Conservation (phyloP, 2,329 filamentous ascomycete genomes). For the Trichophyton rubrum region DNA sequence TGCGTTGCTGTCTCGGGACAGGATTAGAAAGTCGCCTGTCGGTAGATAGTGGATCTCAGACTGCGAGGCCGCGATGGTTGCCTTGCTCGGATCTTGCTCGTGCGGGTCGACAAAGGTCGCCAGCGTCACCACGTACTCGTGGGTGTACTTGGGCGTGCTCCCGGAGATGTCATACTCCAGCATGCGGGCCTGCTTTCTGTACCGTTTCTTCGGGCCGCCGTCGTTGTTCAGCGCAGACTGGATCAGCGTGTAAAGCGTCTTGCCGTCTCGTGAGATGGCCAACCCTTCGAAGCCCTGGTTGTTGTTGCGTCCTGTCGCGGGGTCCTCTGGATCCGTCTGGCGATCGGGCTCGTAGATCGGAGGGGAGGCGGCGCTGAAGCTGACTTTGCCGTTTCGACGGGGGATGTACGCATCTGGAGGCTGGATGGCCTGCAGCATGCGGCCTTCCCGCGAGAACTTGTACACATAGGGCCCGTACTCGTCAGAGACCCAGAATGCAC, state of each 20-base stretch:
- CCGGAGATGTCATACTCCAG: conserved; percentile 50
- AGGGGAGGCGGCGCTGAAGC: conserved; percentile 53
- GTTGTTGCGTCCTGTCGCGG: conserved; percentile 52
- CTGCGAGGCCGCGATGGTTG: conserved; percentile 48
- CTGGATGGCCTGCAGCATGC: conserved; percentile 50
- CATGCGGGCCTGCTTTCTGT: conserved; percentile 47
- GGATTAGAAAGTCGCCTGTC: conserved; percentile 44
- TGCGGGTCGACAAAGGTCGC: conserved; percentile 45
- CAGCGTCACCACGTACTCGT: conserved; percentile 55
- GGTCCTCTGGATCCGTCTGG: conserved; percentile 42
- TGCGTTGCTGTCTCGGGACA: conserved; percentile 50
- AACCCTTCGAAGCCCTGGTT: conserved; percentile 67
- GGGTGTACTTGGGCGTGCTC: conserved; percentile 35
- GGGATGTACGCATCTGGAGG: conserved; percentile 55
- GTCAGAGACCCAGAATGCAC: conserved; percentile 56
- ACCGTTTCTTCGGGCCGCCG: conserved; percentile 44
- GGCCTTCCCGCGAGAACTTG: conserved; percentile 47
- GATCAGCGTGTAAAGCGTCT: conserved; percentile 51
- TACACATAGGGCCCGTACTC: conserved; percentile 62
- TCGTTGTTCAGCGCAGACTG: conserved; percentile 54
- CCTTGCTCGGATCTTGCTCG: conserved; percentile 38
- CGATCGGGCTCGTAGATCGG: conserved; percentile 45
- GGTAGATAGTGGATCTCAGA: conserved; percentile 56
- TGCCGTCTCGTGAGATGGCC: conserved; percentile 50
- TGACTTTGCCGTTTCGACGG: conserved; percentile 46